Evolutionary conservation across 805 yeast genomes (phyloP).

Genomic region (Torulaspora microellipsoides): DNA sequence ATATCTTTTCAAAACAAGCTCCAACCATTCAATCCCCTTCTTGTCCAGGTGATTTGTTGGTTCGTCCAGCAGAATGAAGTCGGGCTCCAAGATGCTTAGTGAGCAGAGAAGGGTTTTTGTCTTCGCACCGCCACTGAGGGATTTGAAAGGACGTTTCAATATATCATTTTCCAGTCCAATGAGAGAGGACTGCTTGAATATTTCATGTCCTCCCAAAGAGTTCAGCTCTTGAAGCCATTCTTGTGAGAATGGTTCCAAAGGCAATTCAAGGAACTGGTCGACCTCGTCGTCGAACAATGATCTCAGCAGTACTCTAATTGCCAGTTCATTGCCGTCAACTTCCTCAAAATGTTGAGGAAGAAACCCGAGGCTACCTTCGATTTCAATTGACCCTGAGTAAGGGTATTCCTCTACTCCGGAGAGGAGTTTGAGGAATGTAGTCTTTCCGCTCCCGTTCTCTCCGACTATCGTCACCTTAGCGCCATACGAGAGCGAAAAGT

Average conservation of each 20-base stretch:
- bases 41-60: conserved; percentile 17
- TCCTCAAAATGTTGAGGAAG: conserved; percentile 18
- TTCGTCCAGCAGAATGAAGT: conserved; percentile 16
- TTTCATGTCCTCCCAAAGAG: conserved; percentile 17
- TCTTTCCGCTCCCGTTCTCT: conserved; percentile 50
- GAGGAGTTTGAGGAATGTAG: conserved; percentile 44
- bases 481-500: conserved; percentile 12
- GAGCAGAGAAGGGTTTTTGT: conserved; percentile 17
- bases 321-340: conserved; percentile 14
- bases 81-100: conserved; percentile 14
- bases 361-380: conserved; percentile 17
- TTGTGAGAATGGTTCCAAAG: conserved; percentile 10
- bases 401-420: conserved; percentile 34
- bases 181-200: conserved; percentile 13
- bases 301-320: conserved; percentile 11
- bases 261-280: conserved; percentile 8
- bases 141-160: conserved; percentile 13
- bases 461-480: conserved; percentile 43
- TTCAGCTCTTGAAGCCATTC: conserved; percentile 17
- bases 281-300: conserved; percentile 13
- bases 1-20: conserved; percentile 10
- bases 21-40: conserved; percentile 16
- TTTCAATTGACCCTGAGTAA: conserved; percentile 16
- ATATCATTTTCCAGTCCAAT: conserved; percentile 10
- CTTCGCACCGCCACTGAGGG: conserved; percentile 16